Evolutionary conservation across 768 basidiomycete genomes (phyloP), one percentile per base, ranked within the genome.

Genomic region (Crucibulum laeve): DNA sequence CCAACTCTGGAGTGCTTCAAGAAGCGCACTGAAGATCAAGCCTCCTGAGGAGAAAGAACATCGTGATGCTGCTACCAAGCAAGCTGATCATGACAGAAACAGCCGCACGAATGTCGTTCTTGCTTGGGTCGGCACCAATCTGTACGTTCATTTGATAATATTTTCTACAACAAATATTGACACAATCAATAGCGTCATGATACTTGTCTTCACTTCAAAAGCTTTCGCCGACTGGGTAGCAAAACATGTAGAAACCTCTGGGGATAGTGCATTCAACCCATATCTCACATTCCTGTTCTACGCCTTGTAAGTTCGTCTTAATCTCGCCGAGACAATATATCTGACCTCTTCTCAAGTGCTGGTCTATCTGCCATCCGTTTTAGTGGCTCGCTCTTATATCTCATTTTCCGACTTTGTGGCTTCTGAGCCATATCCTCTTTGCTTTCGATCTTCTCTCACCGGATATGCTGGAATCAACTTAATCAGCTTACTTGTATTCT

Each of bases 21-120:
- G 83, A 46, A 69, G 69, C 44, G 73, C 90, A 21, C 71, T 94
- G 47, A 76, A 81, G 50, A 67, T 76, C 48, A 86, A 79, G 53
- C 75, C 79, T 30, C 73, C 80, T n/a, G 78, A 83, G 47, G 75
- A 80, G 64, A 87, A 84, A 61, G 79, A 91, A 63, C 85, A 89
- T 57, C 82, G 91, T 38, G 85, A 88, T 56, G 82, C 91, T 14
- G 84, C 84, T 25, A 92, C 91, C 30, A 94, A 93, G 70, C 87
- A 92, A 57, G 77, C 84, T 17, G 92, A 95, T 63, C 85, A 81
- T 49, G 89, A 88, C 62, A 77, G 87, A 53, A 90, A 83, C 64
- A 87, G 83, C 58, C 70, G 87, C 49, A 91, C 87, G 13, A 91
- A 91, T 56, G 87, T 89, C 44, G 88, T 91, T 38, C 73, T 91